Evolutionary conservation across 495 filamentous ascomycete genomes (phyloP).

Genomic region (Durotheca rogersii): DNA sequence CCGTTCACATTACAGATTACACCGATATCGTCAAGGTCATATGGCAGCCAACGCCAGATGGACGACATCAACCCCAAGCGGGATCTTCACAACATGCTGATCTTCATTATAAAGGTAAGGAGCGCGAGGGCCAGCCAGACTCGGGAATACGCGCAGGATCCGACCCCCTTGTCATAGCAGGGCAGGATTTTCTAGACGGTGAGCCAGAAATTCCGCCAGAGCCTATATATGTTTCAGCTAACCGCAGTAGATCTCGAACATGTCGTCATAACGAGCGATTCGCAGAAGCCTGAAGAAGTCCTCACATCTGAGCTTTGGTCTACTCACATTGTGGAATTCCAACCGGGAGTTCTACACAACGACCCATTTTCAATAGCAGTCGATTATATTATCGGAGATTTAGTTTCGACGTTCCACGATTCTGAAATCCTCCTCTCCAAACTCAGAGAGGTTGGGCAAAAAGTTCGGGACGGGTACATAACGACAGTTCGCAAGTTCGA

Average conservation of each 20-base stretch:
- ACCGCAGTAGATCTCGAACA: constrained; percentile 43
- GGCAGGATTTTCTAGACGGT: constrained; percentile 53
- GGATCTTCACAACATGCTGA: constrained; percentile 11
- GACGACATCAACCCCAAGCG: constrained; percentile 3
- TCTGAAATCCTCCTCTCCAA: constrained; percentile 23
- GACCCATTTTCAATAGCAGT: constrained; percentile 33
- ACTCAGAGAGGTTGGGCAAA: constrained; percentile 32
- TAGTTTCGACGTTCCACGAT: constrained; percentile 30
- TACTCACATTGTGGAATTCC: constrained; percentile 36
- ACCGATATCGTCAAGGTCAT: constrained; percentile 38
- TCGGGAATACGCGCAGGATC: constrained; percentile 1
- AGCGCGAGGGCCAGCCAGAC: constrained; percentile 24
- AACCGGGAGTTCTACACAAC: constrained; percentile 15
- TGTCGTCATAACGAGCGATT: constrained; percentile 34
- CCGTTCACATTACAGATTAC: constrained; percentile 33
- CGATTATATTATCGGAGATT: constrained; percentile 33
- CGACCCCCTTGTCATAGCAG: constrained; percentile 37
- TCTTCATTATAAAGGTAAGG: constrained; percentile 44
- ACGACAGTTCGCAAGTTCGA: constrained; percentile 44
- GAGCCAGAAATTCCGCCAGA: constrained; percentile 10
- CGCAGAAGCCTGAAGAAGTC: constrained; percentile 31
- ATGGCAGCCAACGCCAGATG: constrained; percentile 40
- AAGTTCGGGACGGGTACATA: constrained; percentile 35
- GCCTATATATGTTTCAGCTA: constrained; percentile 1
- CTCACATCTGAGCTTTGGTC: constrained; percentile 37